A percentile compares a stretch with the other conserved stretches of the same genome.
Evolutionary conservation across 139 green algal species (phyloP).

Genomic region (Haematococcus sp.): DNA sequence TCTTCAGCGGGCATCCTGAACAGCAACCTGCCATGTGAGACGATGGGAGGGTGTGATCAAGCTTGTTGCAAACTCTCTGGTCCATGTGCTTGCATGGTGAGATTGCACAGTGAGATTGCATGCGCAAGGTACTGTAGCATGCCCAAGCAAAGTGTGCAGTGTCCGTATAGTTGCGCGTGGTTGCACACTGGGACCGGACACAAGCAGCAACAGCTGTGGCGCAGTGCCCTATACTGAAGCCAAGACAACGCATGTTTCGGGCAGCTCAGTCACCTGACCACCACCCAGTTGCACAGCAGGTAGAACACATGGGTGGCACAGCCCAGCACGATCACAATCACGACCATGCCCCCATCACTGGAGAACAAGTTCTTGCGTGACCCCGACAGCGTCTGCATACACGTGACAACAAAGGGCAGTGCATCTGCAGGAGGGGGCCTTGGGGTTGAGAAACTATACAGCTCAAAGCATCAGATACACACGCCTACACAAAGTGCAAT

Average conservation of each 20-base stretch:
- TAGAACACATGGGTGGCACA: conserved; percentile 58
- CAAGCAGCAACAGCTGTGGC: too few relatives aligned
- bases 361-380: conserved; percentile 44
- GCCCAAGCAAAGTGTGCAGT: too few relatives aligned
- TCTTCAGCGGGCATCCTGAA: conserved; percentile 18
- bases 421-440: too few relatives aligned
- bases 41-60: too few relatives aligned
- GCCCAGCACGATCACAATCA: conserved; percentile 54
- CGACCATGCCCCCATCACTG: conserved; percentile 42
- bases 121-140: too few relatives aligned
- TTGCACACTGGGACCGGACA: too few relatives aligned
- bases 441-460: too few relatives aligned
- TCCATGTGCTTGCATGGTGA: background rate
- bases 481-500: background rate
- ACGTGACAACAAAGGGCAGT: too few relatives aligned
- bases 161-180: background rate
- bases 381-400: conserved; percentile 51
- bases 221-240: too few relatives aligned
- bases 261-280: conserved; percentile 28
- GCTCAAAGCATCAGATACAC: too few relatives aligned
- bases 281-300: conserved; percentile 38
- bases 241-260: too few relatives aligned
- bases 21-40: conserved; percentile 4
- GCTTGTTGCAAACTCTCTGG: background rate
- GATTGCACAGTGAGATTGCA: too few relatives aligned